phyloP scores from a whole-genome alignment of 176 grass and related monocot genomes.

The Oryza rufipogon region DNA sequence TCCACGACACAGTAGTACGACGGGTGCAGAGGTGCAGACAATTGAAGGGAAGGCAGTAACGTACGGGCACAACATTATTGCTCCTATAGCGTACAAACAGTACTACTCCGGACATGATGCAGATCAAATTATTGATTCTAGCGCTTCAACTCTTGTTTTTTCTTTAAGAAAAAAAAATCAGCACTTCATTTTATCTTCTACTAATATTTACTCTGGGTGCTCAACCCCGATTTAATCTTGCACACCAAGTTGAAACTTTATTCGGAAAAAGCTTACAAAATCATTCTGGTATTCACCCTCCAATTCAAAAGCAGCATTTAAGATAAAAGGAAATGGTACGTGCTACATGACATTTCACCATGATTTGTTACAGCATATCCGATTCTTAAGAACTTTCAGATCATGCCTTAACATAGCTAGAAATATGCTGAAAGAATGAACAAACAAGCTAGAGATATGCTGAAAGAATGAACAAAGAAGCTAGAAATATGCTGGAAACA shows the following conservation, averaged over 20 bases:
- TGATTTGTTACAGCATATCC: background rate
- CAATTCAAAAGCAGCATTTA: background rate
- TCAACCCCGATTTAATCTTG: background rate
- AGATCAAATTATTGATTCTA: background rate
- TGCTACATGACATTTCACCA: constrained; percentile 14
- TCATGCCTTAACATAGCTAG: background rate
- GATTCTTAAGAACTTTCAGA: constrained; percentile 12
- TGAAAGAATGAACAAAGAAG: background rate
- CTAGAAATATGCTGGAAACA: constrained; percentile 3
- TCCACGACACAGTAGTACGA: background rate
- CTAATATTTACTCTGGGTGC: background rate
- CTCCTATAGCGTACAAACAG: background rate
- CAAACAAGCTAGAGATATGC: background rate
- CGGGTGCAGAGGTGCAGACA: background rate
- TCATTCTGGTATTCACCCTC: background rate
- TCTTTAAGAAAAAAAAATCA: background rate
- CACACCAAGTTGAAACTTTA: background rate
- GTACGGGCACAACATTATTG: background rate
- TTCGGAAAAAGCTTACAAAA: background rate
- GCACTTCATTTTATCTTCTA: background rate
- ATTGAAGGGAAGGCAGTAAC: background rate
- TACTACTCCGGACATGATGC: background rate
- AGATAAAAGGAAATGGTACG: background rate
- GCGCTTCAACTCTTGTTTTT: background rate
- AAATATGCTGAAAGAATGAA: constrained; percentile 1